Evolutionary conservation across 2,329 filamentous ascomycete genomes (phyloP).

Genomic region (Phaeosphaeriaceae sp.): DNA sequence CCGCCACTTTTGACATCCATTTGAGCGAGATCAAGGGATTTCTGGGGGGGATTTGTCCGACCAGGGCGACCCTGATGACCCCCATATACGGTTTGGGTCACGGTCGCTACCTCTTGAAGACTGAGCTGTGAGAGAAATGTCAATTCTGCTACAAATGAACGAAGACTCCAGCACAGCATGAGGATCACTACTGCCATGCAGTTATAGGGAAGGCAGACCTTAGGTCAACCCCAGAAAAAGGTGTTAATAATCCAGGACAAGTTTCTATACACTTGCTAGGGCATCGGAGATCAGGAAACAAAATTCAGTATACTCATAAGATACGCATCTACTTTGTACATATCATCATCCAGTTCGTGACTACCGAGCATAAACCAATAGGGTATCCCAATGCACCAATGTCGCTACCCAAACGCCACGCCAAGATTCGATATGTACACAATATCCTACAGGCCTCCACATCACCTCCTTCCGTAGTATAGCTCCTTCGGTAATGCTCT

Average conservation of each 20-base stretch:
- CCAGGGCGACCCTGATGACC: background rate
- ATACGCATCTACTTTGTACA: background rate
- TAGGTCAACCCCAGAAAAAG: too few relatives aligned
- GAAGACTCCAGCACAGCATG: too few relatives aligned
- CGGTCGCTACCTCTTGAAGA: too few relatives aligned
- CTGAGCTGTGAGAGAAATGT: too few relatives aligned
- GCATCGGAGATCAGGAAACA: too few relatives aligned
- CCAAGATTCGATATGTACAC: background rate
- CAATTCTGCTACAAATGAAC: too few relatives aligned
- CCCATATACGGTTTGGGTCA: too few relatives aligned
- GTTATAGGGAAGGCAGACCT: too few relatives aligned
- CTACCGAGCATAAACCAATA: background rate
- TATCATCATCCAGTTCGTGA: background rate
- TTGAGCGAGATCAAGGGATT: background rate
- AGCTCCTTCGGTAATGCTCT: constrained; percentile 17
- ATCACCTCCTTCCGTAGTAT: constrained; percentile 9
- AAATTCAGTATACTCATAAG: background rate
- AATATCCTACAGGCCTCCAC: background rate
- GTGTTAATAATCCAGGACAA: too few relatives aligned
- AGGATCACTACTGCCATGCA: too few relatives aligned
- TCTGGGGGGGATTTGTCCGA: background rate
- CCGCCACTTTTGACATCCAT: background rate
- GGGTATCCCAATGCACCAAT: background rate
- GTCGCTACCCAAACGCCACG: background rate
- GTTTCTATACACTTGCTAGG: too few relatives aligned